Conservation (phyloP, 2,329 filamentous ascomycete species). For the Acarospora socialis region DNA sequence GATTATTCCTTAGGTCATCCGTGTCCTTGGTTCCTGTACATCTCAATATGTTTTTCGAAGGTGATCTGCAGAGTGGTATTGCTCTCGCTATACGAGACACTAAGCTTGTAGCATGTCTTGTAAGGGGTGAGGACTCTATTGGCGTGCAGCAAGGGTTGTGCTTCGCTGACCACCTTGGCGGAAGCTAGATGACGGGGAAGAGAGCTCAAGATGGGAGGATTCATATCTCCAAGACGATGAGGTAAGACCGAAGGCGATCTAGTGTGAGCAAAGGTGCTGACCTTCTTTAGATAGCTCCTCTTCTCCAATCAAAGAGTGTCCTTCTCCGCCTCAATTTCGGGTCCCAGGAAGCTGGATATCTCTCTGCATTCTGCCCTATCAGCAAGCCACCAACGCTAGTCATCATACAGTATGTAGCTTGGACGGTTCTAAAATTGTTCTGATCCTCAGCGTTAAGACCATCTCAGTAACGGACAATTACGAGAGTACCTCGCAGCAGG, state of each 20-base stretch:
- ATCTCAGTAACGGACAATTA: conserved; percentile 53
- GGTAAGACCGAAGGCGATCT: not conserved
- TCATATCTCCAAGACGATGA: conserved; percentile 41
- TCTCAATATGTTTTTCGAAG: conserved; percentile 69
- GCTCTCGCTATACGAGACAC: conserved; percentile 55
- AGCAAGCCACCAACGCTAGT: conserved; percentile 63
- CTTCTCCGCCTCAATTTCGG: conserved; percentile 55
- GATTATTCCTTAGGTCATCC: conserved; percentile 15
- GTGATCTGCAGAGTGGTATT: conserved; percentile 70
- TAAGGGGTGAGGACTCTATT: conserved; percentile 44
- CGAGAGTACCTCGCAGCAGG: conserved; percentile 61
- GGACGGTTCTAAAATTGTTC: conserved; percentile 2
- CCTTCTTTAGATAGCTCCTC: conserved; percentile 35
- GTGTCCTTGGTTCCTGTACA: no score
- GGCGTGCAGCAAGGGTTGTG: conserved; percentile 11
- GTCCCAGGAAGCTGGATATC: conserved; percentile 66
- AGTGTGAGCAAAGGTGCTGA: conserved; percentile 4
- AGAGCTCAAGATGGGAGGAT: conserved; percentile 59
- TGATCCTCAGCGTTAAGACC: conserved; percentile 10
- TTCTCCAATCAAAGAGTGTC: conserved; percentile 50
- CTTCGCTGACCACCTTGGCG: no score
- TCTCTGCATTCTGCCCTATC: conserved; percentile 73
- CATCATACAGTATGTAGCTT: conserved; percentile 49
- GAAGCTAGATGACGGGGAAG: conserved; percentile 50
- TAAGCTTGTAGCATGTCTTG: conserved; percentile 74